Evolutionary conservation across 306 rosid species (phyloP).

Genomic region (Erythrophleum fordii): DNA sequence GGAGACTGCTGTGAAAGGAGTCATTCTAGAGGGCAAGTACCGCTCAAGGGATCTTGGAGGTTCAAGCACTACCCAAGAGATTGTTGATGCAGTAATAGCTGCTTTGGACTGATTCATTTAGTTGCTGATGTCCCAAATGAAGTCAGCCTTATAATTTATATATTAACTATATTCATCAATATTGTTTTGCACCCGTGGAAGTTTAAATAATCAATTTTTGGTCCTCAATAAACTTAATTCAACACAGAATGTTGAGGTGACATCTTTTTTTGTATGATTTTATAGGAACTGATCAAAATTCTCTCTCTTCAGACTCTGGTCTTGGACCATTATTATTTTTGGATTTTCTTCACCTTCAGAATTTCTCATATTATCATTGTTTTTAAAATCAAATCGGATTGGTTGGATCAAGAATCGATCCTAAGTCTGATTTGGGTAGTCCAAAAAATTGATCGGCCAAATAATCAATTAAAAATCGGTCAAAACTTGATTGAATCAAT

Average conservation of each 20-base stretch:
- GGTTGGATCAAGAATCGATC: no score
- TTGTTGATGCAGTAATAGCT: slow-evolving; percentile 77
- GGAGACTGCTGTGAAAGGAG: slow-evolving; percentile 79
- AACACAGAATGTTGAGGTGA: slow-evolving; percentile 13
- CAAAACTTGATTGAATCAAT: no score
- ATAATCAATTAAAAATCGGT: no score
- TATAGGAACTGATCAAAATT: neutral
- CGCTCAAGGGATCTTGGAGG: slow-evolving; percentile 94
- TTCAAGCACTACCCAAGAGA: slow-evolving; percentile 77
- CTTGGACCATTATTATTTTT: no score
- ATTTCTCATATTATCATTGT: no score
- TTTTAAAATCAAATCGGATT: no score
- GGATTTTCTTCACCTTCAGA: no score
- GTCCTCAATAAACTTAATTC: slow-evolving; percentile 36
- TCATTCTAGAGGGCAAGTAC: slow-evolving; percentile 69
- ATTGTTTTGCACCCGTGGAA: slow-evolving; percentile 30
- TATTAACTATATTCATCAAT: slow-evolving; percentile 13
- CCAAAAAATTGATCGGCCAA: no score
- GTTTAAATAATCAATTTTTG: slow-evolving; percentile 37
- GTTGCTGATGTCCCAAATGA: slow-evolving; percentile 15
- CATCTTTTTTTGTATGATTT: neutral
- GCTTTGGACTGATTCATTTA: slow-evolving; percentile 59
- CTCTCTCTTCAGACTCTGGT: neutral
- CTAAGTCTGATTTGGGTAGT: no score
- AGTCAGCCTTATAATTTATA: slow-evolving; percentile 28